Evolutionary conservation across 306 rosid species (phyloP).

Genomic region (Cicer yamashitae): DNA sequence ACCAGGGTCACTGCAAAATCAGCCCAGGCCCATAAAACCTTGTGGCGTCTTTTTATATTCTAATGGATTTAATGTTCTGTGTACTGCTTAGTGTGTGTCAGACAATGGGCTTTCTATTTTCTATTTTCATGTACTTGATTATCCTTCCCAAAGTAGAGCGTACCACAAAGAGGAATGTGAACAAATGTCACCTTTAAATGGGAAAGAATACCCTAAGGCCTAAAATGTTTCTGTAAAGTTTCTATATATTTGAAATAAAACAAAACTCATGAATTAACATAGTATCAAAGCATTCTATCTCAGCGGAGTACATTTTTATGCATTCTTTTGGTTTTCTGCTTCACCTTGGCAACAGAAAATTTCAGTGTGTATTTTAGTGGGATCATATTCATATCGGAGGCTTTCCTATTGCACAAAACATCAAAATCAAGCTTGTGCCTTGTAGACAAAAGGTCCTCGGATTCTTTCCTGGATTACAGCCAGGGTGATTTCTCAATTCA

Average conservation of each 20-base stretch:
- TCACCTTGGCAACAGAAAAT: not conserved
- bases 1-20: constrained; percentile 1
- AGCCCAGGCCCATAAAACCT: not conserved
- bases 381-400: not conserved
- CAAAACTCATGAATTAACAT: not conserved
- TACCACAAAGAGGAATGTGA: not conserved
- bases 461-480: not conserved
- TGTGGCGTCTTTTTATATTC: not conserved
- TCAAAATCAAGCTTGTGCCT: too few species aligned
- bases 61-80: constrained; percentile 17
- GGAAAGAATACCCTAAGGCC: not conserved
- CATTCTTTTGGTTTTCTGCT: not conserved
- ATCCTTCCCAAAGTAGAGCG: constrained; percentile 1
- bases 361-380: constrained; percentile 1
- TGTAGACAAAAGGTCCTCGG: not conserved
- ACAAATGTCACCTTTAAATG: not conserved
- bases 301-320: not conserved
- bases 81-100: not conserved
- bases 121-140: not conserved
- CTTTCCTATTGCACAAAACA: not conserved
- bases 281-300: not conserved
- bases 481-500: constrained; percentile 8
- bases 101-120: not conserved
- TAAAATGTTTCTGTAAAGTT: not conserved
- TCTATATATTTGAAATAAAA: constrained; percentile 28